A percentile compares a stretch with the other conserved stretches of the same genome.
phyloP scores from a whole-genome alignment of 768 basidiomycete species.

The Cystoderma amianthinum region DNA sequence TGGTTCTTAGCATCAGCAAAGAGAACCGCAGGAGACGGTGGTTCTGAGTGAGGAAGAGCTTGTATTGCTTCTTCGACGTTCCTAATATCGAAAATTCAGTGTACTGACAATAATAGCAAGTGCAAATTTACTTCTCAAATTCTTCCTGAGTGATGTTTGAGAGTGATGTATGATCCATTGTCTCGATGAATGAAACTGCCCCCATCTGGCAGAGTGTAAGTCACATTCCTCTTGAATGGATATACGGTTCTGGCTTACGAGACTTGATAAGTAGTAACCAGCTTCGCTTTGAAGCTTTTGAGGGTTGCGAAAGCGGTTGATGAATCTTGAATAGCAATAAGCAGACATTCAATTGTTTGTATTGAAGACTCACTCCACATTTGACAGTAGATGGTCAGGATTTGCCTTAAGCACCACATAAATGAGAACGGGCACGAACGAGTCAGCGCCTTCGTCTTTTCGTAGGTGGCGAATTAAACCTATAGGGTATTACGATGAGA shows the following conservation, averaged over 20 bases:
- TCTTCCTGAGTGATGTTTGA: slow-evolving; percentile 93
- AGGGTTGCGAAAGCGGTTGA: slow-evolving; percentile 90
- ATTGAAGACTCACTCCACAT: slow-evolving; percentile 70
- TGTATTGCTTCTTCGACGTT: slow-evolving; percentile 50
- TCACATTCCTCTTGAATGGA: background rate
- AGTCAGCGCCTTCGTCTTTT: slow-evolving; percentile 85
- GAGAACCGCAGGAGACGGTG: slow-evolving; percentile 24
- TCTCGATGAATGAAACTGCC: slow-evolving; percentile 95
- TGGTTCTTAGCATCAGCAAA: slow-evolving; percentile 18
- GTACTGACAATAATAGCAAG: background rate
- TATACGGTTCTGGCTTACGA: too few relatives aligned
- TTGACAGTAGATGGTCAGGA: slow-evolving; percentile 87
- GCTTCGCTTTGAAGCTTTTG: slow-evolving; percentile 89
- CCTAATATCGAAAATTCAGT: slow-evolving; percentile 15
- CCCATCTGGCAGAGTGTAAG: slow-evolving; percentile 61
- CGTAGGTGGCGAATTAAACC: slow-evolving; percentile 85
- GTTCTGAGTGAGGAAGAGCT: slow-evolving; percentile 37
- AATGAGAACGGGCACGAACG: slow-evolving; percentile 92
- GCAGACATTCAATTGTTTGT: background rate
- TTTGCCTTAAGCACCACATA: slow-evolving; percentile 93
- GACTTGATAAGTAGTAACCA: slow-evolving; percentile 93
- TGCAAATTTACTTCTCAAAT: slow-evolving; percentile 63
- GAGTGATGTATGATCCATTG: slow-evolving; percentile 92
- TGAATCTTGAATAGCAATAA: slow-evolving; percentile 53
- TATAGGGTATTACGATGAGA: slow-evolving; percentile 20